Evolutionary conservation across 495 filamentous ascomycete species (phyloP).

Genomic region (Hypoxylon lienhwacheense): DNA sequence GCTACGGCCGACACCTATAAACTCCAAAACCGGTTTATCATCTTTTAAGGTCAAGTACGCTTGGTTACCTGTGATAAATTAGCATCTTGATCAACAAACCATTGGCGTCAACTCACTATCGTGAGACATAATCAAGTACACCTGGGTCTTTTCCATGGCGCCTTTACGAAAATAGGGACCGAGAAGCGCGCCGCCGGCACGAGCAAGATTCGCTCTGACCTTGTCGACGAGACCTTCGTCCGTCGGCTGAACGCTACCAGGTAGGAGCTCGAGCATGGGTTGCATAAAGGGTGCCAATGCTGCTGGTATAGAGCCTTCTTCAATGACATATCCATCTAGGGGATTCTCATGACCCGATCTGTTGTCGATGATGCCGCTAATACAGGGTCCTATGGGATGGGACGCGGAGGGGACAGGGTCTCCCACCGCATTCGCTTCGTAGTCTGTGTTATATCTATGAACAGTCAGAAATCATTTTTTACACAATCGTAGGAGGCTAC

Average conservation of each 20-base stretch:
- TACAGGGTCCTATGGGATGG: constrained; percentile 63
- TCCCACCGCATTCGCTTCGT: constrained; percentile 60
- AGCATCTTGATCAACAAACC: background rate
- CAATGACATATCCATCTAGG: constrained; percentile 65
- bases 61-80: constrained; percentile 52
- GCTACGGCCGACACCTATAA: constrained; percentile 58
- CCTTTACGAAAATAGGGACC: constrained; percentile 60
- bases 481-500: constrained; percentile 8
- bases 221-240: constrained; percentile 44
- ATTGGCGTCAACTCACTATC: constrained; percentile 49
- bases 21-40: constrained; percentile 61
- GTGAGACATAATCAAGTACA: constrained; percentile 73
- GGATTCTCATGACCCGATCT: constrained; percentile 55
- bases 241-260: constrained; percentile 51
- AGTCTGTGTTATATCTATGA: constrained; percentile 59
- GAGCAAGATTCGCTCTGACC: constrained; percentile 50
- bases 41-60: constrained; percentile 60
- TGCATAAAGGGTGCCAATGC: constrained; percentile 60
- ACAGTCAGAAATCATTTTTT: constrained; percentile 12
- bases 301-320: constrained; percentile 65
- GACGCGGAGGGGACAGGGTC: constrained; percentile 49
- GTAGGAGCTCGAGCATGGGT: constrained; percentile 58
- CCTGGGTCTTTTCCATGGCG: constrained; percentile 60
- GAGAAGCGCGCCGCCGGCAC: constrained; percentile 53
- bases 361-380: constrained; percentile 66